Evolutionary conservation across 305 asterid genomes (phyloP).

Genomic region (Fraxinus xanthoxyloides): DNA sequence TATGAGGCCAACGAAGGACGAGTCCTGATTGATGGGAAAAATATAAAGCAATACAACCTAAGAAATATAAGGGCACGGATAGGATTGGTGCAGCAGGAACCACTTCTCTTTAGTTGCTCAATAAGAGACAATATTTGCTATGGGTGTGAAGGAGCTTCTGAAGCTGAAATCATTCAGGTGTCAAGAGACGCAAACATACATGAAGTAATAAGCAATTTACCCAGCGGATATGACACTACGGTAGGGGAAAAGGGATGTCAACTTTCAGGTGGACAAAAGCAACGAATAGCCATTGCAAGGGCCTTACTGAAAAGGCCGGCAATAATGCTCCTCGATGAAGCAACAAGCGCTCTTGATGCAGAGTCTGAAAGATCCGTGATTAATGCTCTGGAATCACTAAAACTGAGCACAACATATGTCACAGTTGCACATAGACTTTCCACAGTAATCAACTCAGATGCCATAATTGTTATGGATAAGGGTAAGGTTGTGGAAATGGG

Average conservation of each 20-base stretch:
- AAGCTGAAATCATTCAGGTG: slow-evolving; percentile 61
- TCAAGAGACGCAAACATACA: slow-evolving; percentile 67
- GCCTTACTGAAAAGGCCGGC: slow-evolving; percentile 63
- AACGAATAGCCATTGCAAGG: slow-evolving; percentile 72
- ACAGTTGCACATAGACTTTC: slow-evolving; percentile 80
- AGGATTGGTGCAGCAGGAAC: slow-evolving; percentile 85
- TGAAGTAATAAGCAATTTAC: slow-evolving; percentile 67
- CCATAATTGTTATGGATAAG: slow-evolving; percentile 66
- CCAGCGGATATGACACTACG: slow-evolving; percentile 57
- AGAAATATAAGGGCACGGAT: slow-evolving; percentile 50
- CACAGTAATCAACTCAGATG: slow-evolving; percentile 50
- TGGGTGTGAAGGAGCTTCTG: slow-evolving; percentile 66
- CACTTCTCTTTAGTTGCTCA: slow-evolving; percentile 71
- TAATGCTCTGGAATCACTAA: slow-evolving; percentile 51
- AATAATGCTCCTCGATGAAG: slow-evolving; percentile 74
- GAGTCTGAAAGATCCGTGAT: slow-evolving; percentile 68
- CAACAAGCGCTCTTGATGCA: slow-evolving; percentile 84
- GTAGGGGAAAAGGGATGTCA: slow-evolving; percentile 83
- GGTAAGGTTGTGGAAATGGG: slow-evolving; percentile 75
- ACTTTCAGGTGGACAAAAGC: slow-evolving; percentile 86
- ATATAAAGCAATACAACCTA: slow-evolving; percentile 46
- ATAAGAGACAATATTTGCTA: slow-evolving; percentile 68
- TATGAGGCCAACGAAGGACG: slow-evolving; percentile 55
- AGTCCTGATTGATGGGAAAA: slow-evolving; percentile 52
- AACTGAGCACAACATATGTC: slow-evolving; percentile 44